Evolutionary conservation across 2,329 filamentous ascomycete species (phyloP), one percentile per base, ranked within the genome.

Genomic region (Fusarium protoensiforme): DNA sequence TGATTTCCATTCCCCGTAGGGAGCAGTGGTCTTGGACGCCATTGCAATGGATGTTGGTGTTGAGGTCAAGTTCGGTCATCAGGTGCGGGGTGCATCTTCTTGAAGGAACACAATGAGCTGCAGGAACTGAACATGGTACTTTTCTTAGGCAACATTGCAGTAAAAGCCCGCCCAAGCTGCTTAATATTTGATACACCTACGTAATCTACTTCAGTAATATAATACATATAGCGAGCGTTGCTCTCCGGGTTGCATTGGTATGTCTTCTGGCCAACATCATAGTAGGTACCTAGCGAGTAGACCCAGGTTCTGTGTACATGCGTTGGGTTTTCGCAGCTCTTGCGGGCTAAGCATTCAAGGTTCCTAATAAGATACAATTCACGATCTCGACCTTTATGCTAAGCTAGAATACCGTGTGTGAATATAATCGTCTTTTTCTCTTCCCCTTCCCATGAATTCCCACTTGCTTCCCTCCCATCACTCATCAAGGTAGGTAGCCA

Each of bases 1-100:
- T 5, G 84, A 85, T 16, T 78, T 65, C 84, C 84, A 86, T 9
- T 80, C 74, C 24, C 84, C 84, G 27, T 84, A 84, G 4, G 78
- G 79, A 0, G 75, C 80, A 18, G 74, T 61, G 53, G 64, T 75
- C 22, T 68, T 78, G 4, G 58, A 16, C 4, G 48, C 9, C 75
- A 78, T 51, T 51, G 7, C 16, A 31, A 14, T 7, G 2, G 10
- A 51, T 78, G n/a, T 27, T 58, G 29, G 22, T 64, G 57, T 39
- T 58, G 29, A 63, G 36, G 61, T 39, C 39, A 67, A 22, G 59
- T 57, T 62, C 9, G 27, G 48, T 58, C 58, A 48, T 39, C 13
- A 72, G 57, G 35, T 75, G 72, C 68, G 72, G 72, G 63, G 68
- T 35, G 61, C 24, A 33, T 66, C 27, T 56, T 29, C 22, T 39